Percentiles rank a stretch among this genome's conserved stretches.
Evolutionary conservation across 495 filamentous ascomycete genomes (phyloP).

Genomic region (Corynascus novoguineensis): DNA sequence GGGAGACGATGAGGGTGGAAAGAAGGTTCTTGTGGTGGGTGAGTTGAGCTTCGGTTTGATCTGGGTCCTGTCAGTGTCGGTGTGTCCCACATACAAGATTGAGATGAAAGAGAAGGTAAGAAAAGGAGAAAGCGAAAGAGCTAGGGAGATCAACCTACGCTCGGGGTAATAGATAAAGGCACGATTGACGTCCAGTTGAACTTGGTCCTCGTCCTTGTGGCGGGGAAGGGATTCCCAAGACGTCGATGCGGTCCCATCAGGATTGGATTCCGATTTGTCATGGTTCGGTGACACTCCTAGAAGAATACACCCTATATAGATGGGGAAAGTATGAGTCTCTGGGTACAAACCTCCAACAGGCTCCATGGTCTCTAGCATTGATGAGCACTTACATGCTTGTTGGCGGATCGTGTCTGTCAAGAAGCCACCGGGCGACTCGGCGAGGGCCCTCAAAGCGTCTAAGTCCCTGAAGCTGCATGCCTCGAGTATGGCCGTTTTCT

Average conservation of each 20-base stretch:
- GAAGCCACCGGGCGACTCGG: constrained; percentile 69
- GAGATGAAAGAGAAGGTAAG: not conserved
- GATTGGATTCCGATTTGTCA: constrained; percentile 6
- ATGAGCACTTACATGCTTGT: constrained; percentile 68
- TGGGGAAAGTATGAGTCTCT: constrained; percentile 1
- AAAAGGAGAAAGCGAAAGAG: not conserved
- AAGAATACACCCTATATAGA: constrained; percentile 65
- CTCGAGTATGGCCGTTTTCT: constrained; percentile 46
- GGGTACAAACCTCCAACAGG: too few species aligned
- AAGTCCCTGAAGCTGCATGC: constrained; percentile 66
- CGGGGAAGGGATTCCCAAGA: constrained; percentile 52
- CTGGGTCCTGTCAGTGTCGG: constrained; percentile 20
- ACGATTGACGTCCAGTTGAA: constrained; percentile 84
- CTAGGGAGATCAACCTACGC: constrained; percentile 43
- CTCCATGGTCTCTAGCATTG: too few species aligned
- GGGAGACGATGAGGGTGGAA: constrained; percentile 65
- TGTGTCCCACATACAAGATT: too few species aligned
- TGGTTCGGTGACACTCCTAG: constrained; percentile 48
- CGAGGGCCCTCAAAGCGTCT: constrained; percentile 56
- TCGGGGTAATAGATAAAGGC: constrained; percentile 96
- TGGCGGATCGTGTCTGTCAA: constrained; percentile 73
- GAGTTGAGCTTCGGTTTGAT: constrained; percentile 53
- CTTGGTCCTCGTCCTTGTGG: constrained; percentile 83
- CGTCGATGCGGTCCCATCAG: constrained; percentile 18
- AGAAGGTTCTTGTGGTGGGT: constrained; percentile 63